Evolutionary conservation across 495 filamentous ascomycete species (phyloP).

Genomic region (Copromyces sp.): DNA sequence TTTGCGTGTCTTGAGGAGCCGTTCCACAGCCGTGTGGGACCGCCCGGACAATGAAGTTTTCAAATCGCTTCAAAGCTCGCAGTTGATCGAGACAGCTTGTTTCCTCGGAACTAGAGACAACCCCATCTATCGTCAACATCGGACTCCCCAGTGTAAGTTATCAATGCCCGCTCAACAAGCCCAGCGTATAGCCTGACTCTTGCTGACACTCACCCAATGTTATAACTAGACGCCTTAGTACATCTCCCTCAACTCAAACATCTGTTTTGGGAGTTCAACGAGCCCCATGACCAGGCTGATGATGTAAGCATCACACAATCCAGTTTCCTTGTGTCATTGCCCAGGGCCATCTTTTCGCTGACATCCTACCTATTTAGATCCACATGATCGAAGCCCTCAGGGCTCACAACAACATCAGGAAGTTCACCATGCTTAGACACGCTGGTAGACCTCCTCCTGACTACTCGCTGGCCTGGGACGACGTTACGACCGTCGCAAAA

Average conservation of each 20-base stretch:
- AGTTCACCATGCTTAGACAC: background rate
- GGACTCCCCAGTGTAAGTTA: background rate
- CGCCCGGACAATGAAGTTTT: background rate
- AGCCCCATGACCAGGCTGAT: background rate
- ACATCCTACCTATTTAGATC: background rate
- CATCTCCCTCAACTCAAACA: background rate
- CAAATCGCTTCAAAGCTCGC: background rate
- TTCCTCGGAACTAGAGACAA: background rate
- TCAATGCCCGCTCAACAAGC: background rate
- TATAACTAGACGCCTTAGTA: background rate
- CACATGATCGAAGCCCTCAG: background rate
- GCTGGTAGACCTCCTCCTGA: background rate
- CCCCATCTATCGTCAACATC: background rate
- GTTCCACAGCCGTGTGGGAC: background rate
- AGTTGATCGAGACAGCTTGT: background rate
- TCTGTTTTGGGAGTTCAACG: background rate
- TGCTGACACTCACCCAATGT: background rate
- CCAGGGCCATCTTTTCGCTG: background rate
- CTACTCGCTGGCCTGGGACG: background rate
- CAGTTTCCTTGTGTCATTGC: background rate
- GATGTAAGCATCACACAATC: background rate
- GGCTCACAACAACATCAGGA: background rate
- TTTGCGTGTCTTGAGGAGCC: background rate
- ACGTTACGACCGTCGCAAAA: background rate
- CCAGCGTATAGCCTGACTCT: background rate